Base-by-base conservation (phyloP, 2,329 filamentous ascomycete genomes). In the Grosmannia penicillata region DNA sequence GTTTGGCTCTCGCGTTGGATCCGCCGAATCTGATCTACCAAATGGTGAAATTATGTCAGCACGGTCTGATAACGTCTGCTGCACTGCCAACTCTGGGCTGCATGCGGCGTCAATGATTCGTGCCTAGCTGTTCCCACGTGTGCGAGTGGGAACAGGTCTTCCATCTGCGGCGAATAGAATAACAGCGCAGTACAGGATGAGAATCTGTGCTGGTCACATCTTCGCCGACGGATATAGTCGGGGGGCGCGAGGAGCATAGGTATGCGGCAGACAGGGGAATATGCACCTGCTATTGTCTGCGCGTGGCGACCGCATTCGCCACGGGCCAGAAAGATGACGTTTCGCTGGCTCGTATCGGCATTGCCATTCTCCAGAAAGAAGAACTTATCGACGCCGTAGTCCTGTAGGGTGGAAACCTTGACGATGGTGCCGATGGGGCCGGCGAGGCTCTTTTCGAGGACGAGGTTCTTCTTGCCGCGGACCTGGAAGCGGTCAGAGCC, bases 321-420 rank as follows among this genome's bases (percentile, higher is more conserved):
- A 52, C 87, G 74, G 15, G 86, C 82, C 49, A 98, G 74, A 62
- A 96, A 98, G 48, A 98, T 74, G 45, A 98, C 76, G 67, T 95
- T 98, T 53, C 83, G 78, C 62, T 96, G 91, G 53, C 81, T 93
- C 15, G 85, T 82, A 59, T 96, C 89, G 57, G 86, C 79, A 60
- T 98, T 96, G 53, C 81, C 75, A 60, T 95, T 96, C 59, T 98
- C 91, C 33, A 98, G 68, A 53, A 95, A 81, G 66, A 96, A 98
- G 48, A 95, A 84, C 59, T 93, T 93, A 59, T 96, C 87, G 49
- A 98, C 87, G 23, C 93, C 93, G 63, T 96, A 95, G 53, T 98
- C 91, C 55, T 96, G 85, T 14, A 95, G 71, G 9, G 83, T 89
- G 18, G 89, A 89, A 53, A 95, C 93, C 58, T 95, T 95, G 62